Conservation (phyloP, 768 basidiomycete species). For the Boletus pseudo-olivaceus region DNA sequence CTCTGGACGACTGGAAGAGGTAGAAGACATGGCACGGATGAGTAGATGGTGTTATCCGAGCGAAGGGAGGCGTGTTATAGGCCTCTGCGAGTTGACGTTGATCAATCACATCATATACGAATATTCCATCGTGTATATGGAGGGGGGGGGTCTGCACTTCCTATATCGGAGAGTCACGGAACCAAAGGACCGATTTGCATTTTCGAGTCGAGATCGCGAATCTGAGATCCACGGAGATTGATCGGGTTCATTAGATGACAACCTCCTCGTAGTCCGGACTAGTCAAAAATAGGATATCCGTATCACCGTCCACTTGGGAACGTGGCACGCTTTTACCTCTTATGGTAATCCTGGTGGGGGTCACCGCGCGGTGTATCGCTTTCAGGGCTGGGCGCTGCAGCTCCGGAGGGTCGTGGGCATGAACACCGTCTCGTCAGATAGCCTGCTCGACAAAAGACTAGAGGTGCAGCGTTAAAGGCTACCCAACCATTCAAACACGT, state of each 20-base stretch:
- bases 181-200: conserved; percentile 20
- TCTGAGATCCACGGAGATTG: conserved; percentile 28
- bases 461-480: no score
- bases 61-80: background rate
- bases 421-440: no score
- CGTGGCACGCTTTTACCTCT: background rate
- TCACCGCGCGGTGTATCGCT: background rate
- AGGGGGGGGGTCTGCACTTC: conserved; percentile 1
- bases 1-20: conserved; percentile 4
- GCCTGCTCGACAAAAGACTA: no score
- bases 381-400: background rate
- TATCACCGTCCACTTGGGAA: background rate
- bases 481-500: no score
- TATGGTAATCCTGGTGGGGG: background rate
- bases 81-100: no score
- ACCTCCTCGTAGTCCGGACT: conserved; percentile 16
- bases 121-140: background rate
- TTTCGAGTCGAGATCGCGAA: conserved; percentile 17
- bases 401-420: no score
- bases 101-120: background rate
- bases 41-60: background rate
- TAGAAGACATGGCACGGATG: conserved; percentile 19
- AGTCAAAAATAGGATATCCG: background rate
- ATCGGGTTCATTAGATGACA: background rate
- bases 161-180: conserved; percentile 7